Evolutionary conservation across 2,329 filamentous ascomycete genomes (phyloP).

Genomic region (Neofusicoccum ribis): DNA sequence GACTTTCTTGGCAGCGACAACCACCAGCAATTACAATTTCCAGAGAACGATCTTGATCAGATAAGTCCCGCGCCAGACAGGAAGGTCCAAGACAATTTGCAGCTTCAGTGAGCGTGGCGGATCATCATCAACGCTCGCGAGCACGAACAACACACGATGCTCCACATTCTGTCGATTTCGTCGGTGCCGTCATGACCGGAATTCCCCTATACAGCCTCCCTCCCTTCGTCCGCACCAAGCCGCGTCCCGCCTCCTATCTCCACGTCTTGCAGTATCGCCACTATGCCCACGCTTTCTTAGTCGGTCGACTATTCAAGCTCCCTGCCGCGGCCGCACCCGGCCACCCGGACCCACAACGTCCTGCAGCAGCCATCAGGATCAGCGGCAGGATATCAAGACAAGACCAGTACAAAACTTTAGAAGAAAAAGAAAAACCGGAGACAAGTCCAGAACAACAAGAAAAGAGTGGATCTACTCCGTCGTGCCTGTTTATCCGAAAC

Average conservation of each 20-base stretch:
- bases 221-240: background rate
- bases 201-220: background rate
- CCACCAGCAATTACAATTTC: background rate
- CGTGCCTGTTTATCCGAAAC: no score
- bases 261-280: no score
- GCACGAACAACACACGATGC: background rate
- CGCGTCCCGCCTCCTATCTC: no score
- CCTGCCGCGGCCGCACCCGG: background rate
- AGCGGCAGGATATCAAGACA: slow-evolving; percentile 4
- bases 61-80: background rate
- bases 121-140: background rate
- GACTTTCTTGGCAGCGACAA: background rate
- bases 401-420: background rate
- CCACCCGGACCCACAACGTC: background rate
- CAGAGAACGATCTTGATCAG: background rate
- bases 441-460: no score
- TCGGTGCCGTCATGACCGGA: no score
- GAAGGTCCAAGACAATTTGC: background rate
- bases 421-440: no score
- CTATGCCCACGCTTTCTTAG: slow-evolving; percentile 13
- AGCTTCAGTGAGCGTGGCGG: background rate
- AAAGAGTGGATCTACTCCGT: no score
- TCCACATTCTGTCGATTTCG: no score
- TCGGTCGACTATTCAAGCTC: background rate
- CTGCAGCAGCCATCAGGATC: background rate